A percentile compares a stretch with the other conserved stretches of the same genome.
These are phyloP conservation scores for Pichia gijzeniarum DNA, from an alignment of 805 yeast species.

Conservation along the genomic window DNA sequence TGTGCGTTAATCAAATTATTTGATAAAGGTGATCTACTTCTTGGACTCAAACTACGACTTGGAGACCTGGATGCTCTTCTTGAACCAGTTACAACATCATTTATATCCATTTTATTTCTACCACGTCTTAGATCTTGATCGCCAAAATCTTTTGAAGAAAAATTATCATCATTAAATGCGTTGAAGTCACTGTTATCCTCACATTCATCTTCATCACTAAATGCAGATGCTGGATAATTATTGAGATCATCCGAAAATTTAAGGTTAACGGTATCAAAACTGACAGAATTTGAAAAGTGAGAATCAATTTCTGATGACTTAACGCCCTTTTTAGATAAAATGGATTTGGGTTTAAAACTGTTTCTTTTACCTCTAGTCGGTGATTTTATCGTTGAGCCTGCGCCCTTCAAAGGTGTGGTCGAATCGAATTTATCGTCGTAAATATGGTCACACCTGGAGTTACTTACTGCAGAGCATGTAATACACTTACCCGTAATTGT, in stretches of 20 bases:
- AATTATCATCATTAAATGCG: neutral
- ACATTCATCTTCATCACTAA: conserved; percentile 18
- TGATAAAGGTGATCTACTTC: neutral
- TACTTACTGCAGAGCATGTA: conserved; percentile 5
- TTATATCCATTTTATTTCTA: neutral
- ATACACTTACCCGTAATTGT: conserved; percentile 12
- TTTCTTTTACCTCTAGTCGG: neutral
- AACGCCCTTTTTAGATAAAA: conserved; percentile 8
- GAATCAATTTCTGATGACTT: conserved; percentile 3
- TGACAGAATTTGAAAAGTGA: conserved; percentile 28
- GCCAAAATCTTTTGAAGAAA: neutral
- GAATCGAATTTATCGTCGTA: neutral
- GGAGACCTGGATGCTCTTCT: conserved; percentile 9
- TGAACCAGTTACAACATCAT: neutral
- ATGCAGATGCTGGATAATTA: conserved; percentile 10
- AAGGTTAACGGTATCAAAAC: conserved; percentile 49
- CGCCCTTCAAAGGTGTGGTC: neutral
- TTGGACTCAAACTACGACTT: conserved; percentile 20
- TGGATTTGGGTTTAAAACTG: conserved; percentile 9
- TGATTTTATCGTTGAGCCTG: neutral
- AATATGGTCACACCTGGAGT: conserved; percentile 7
- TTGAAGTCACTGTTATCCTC: conserved; percentile 16
- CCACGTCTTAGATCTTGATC: conserved; percentile 1
- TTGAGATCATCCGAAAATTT: conserved; percentile 22
- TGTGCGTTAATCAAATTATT: neutral